Evolutionary conservation across 2,329 filamentous ascomycete genomes (phyloP).

Genomic region (Fusarium sp.): DNA sequence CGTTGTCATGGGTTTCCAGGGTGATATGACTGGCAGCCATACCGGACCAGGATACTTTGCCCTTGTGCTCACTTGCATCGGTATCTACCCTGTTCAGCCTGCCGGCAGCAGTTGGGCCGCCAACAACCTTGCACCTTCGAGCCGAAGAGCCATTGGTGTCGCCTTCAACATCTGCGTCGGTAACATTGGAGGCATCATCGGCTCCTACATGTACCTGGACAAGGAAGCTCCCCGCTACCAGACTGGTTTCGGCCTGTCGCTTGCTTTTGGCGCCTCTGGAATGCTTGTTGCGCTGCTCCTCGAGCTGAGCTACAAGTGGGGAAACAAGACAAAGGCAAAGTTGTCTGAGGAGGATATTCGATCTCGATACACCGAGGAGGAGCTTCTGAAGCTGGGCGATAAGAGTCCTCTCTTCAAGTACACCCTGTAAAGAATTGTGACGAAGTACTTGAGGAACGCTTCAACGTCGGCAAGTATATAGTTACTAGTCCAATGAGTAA

Average conservation of each 20-base stretch:
- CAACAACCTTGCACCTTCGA: conserved; percentile 60
- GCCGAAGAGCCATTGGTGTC: conserved; percentile 52
- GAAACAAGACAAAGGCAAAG: conserved; percentile 42
- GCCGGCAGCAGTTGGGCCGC: neutral
- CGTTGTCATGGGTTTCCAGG: neutral
- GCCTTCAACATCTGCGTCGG: conserved; percentile 45
- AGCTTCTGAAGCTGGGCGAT: neutral
- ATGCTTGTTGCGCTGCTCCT: conserved; percentile 47
- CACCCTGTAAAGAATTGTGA: neutral
- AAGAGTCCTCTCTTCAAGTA: neutral
- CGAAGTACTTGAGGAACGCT: neutral
- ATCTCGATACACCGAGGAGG: neutral
- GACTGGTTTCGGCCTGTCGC: conserved; percentile 49
- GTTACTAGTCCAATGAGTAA: neutral
- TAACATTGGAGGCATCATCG: conserved; percentile 56
- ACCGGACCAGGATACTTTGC: neutral
- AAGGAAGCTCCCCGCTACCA: conserved; percentile 49
- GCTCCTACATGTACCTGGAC: conserved; percentile 54
- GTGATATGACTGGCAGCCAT: neutral
- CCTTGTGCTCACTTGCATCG: neutral
- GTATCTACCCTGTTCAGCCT: neutral
- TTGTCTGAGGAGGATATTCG: conserved; percentile 42
- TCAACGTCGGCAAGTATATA: neutral
- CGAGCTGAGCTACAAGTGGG: conserved; percentile 45
- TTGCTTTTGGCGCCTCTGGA: conserved; percentile 47